Conservation (phyloP, 768 basidiomycete species). For the Sarcodon aspratus region DNA sequence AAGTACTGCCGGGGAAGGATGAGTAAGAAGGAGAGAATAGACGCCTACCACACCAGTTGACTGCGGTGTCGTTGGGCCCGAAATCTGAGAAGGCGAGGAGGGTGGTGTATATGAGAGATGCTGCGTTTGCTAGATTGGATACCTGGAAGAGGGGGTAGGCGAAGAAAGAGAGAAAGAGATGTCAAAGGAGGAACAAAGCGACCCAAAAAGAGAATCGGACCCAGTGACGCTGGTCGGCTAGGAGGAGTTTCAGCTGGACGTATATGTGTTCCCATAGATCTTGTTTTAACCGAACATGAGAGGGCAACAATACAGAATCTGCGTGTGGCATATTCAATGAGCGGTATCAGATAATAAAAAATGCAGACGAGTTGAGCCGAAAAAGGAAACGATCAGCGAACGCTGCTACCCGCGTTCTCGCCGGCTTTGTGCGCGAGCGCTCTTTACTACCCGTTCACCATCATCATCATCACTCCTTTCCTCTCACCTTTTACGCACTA, state of each 20-base stretch:
- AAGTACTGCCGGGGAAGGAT: constrained; percentile 17
- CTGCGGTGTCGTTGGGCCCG: constrained; percentile 51
- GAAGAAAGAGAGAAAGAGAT: not conserved
- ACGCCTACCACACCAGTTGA: constrained; percentile 88
- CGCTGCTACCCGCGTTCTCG: not conserved
- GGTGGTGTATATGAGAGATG: constrained; percentile 71
- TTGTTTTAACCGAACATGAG: constrained; percentile 54
- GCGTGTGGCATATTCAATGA: constrained; percentile 62
- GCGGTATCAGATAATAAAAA: constrained; percentile 2
- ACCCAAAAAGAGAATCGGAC: constrained; percentile 27
- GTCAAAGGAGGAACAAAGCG: not conserved
- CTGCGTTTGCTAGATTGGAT: constrained; percentile 79
- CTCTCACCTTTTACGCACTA: not conserved
- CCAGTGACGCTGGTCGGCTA: constrained; percentile 69
- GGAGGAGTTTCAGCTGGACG: constrained; percentile 45
- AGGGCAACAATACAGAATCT: constrained; percentile 65
- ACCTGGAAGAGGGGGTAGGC: constrained; percentile 32
- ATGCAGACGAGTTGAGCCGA: not conserved
- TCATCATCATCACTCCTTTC: too few species aligned
- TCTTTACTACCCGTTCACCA: too few species aligned
- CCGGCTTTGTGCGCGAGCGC: too few species aligned
- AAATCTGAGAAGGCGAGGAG: constrained; percentile 63
- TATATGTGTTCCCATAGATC: constrained; percentile 77
- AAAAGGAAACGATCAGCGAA: not conserved
- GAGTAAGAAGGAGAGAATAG: constrained; percentile 8